A percentile compares a stretch with the other conserved stretches of the same genome.
phyloP scores from a whole-genome alignment of 2,329 filamentous ascomycete genomes.

The Xylariaceae sp. region DNA sequence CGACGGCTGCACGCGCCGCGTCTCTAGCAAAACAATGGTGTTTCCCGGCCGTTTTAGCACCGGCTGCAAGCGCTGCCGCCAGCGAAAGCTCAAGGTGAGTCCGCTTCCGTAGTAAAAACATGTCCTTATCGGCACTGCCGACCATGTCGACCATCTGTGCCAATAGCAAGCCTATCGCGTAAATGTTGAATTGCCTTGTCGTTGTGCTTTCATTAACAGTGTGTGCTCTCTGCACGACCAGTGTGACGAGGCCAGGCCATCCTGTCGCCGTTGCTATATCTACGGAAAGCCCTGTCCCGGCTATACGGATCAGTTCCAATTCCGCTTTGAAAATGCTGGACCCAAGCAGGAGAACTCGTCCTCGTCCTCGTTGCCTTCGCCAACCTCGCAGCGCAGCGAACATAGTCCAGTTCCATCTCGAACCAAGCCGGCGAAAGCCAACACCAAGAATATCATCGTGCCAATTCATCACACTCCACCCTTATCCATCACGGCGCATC shows the following conservation, averaged over 20 bases:
- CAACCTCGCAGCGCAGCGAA: not conserved
- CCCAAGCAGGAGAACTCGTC: slow-evolving; percentile 7
- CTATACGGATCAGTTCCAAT: slow-evolving; percentile 20
- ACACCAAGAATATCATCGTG: not conserved
- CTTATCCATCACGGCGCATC: slow-evolving; percentile 6
- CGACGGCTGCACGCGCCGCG: not conserved
- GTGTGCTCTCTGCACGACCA: slow-evolving; percentile 2
- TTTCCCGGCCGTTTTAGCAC: slow-evolving; percentile 20
- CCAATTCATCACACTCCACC: not conserved
- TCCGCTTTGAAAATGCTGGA: slow-evolving; percentile 16
- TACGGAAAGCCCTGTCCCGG: slow-evolving; percentile 18
- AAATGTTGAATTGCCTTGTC: not conserved
- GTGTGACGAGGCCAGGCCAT: slow-evolving; percentile 16
- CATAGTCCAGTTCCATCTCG: not conserved
- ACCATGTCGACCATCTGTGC: too few relatives aligned
- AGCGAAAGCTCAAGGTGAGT: slow-evolving; percentile 20
- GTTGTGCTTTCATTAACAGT: slow-evolving; percentile 8
- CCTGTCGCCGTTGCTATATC: slow-evolving; percentile 15
- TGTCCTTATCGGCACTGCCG: too few relatives aligned
- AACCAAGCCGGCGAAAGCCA: not conserved
- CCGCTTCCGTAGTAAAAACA: not conserved
- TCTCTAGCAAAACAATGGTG: slow-evolving; percentile 15
- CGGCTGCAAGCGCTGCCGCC: slow-evolving; percentile 15
- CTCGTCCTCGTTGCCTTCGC: not conserved
- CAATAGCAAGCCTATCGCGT: not conserved